phyloP scores from a whole-genome alignment of 2,329 filamentous ascomycete species.

The Pyrenochaeta sp. region DNA sequence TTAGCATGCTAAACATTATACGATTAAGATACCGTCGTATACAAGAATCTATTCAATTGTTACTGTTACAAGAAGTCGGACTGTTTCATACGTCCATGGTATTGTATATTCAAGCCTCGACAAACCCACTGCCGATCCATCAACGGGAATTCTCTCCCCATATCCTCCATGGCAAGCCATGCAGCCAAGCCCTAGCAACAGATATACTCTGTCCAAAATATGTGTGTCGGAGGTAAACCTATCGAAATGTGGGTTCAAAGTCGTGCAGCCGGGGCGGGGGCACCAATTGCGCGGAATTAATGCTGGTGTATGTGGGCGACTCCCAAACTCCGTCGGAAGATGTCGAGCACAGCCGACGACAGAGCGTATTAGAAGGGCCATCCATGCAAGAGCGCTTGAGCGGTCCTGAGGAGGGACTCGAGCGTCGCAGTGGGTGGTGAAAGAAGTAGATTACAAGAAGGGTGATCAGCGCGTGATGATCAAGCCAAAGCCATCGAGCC shows the following conservation, averaged over 20 bases:
- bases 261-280: too few species aligned
- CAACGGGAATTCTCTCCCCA: too few species aligned
- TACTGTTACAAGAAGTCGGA: conserved; percentile 12
- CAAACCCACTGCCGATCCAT: neutral
- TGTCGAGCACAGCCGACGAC: too few species aligned
- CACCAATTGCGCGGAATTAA: too few species aligned
- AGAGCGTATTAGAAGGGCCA: too few species aligned
- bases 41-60: conserved; percentile 9
- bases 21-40: neutral
- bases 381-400: too few species aligned
- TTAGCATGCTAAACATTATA: neutral
- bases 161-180: neutral
- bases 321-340: too few species aligned
- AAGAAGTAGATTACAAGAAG: neutral
- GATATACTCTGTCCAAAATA: neutral
- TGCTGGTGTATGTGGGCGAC: too few species aligned
- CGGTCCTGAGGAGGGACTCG: too few species aligned
- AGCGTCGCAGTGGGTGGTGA: neutral
- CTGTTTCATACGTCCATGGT: neutral
- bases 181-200: neutral
- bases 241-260: too few species aligned
- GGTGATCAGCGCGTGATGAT: conserved; percentile 72
- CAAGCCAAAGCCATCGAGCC: conserved; percentile 86
- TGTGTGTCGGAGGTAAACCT: neutral
- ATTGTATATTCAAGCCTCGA: neutral